phyloP scores from a whole-genome alignment of 352 stramenopile species.

The Discostella stelligera region DNA sequence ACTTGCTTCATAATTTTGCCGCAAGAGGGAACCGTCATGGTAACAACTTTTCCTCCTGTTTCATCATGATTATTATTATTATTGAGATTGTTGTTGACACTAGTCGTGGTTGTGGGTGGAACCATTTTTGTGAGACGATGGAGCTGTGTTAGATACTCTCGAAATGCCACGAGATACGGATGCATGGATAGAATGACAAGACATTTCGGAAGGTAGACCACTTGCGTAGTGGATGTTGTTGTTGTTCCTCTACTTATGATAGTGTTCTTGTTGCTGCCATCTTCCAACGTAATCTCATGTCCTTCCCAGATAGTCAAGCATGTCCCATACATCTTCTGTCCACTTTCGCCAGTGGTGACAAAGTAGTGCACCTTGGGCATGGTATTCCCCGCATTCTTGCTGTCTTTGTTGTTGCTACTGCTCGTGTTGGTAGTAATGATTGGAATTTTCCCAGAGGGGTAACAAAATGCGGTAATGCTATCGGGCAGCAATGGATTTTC shows the following conservation, averaged over 20 bases:
- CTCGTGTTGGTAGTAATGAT: conserved; percentile 10
- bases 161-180: conserved; percentile 93
- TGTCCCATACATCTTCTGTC: conserved; percentile 70
- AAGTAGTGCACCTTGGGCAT: conserved; percentile 81
- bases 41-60: neutral
- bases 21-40: neutral
- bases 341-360: conserved; percentile 64
- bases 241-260: conserved; percentile 25
- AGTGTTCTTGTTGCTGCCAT: conserved; percentile 22
- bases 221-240: conserved; percentile 9
- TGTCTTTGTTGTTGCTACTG: neutral
- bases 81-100: conserved; percentile 84
- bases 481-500: conserved; percentile 72
- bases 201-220: conserved; percentile 91
- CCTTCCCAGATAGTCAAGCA: conserved; percentile 68
- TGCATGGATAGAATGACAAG: conserved; percentile 94
- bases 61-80: neutral
- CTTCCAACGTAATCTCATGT: conserved; percentile 24
- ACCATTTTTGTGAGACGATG: conserved; percentile 84
- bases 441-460: conserved; percentile 63
- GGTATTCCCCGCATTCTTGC: neutral
- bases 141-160: conserved; percentile 92
- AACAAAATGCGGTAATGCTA: conserved; percentile 72
- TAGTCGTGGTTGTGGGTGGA: conserved; percentile 59
- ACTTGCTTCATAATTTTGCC: conserved; percentile 28